Evolutionary conservation across 2,329 filamentous ascomycete genomes (phyloP).

Genomic region (Colletotrichum tofieldiae): DNA sequence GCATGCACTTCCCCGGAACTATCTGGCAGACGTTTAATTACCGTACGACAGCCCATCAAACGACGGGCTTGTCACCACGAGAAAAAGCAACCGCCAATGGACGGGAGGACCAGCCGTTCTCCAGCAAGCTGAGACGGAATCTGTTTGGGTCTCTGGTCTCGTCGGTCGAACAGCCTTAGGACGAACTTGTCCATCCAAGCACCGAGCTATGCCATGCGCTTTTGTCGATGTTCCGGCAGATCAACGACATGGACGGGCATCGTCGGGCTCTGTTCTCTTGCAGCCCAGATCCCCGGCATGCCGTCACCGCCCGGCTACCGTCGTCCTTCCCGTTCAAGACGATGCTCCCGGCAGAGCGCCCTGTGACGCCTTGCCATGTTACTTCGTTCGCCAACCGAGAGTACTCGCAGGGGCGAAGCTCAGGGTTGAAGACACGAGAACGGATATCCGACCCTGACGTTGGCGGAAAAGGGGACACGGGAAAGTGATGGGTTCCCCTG

Average conservation of each 20-base stretch:
- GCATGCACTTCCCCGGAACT: conserved; percentile 35
- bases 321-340: conserved; percentile 28
- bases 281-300: conserved; percentile 23
- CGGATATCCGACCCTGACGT: conserved; percentile 20
- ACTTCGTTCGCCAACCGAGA: conserved; percentile 8
- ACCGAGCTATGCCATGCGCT: not conserved
- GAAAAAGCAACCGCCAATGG: conserved; percentile 19
- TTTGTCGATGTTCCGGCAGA: conserved; percentile 14
- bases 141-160: conserved; percentile 22
- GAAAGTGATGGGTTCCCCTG: conserved; percentile 4
- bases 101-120: conserved; percentile 17
- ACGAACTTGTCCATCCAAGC: conserved; percentile 22
- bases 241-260: conserved; percentile 5
- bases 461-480: conserved; percentile 33
- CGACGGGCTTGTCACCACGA: not conserved
- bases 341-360: conserved; percentile 21
- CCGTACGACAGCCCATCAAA: conserved; percentile 9
- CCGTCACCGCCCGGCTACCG: conserved; percentile 10
- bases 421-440: conserved; percentile 12
- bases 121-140: conserved; percentile 31
- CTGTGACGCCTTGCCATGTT: conserved; percentile 22
- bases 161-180: not conserved
- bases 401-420: conserved; percentile 5
- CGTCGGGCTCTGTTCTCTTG: not conserved
- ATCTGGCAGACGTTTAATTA: conserved; percentile 21